A percentile compares a stretch with the other conserved stretches of the same genome.
Evolutionary conservation across 176 grass and related monocot species (phyloP).

Genomic region (Oryza longistaminata): DNA sequence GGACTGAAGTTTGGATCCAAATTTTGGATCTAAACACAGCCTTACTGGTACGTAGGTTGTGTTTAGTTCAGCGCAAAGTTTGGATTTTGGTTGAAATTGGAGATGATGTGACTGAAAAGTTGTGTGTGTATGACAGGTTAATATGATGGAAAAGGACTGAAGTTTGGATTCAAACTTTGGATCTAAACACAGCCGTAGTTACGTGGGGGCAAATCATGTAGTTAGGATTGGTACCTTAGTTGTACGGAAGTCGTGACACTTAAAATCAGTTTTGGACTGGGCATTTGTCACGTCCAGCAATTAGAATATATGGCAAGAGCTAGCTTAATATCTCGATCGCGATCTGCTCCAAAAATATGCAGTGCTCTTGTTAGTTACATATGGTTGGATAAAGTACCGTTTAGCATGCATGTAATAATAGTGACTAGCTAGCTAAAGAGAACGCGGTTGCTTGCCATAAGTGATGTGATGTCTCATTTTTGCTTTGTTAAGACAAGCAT

Average conservation of each 20-base stretch:
- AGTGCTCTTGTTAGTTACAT: neutral
- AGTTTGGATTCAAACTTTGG: no score
- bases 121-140: no score
- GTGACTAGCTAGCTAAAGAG: neutral
- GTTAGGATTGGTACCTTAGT: neutral
- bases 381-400: neutral
- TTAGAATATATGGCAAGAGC: neutral
- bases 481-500: neutral
- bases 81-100: no score
- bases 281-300: neutral
- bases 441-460: neutral
- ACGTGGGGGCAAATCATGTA: neutral
- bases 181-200: no score
- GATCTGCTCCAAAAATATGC: neutral
- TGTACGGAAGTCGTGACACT: neutral
- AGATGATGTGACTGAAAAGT: no score
- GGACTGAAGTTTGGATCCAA: no score
- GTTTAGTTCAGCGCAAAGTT: no score
- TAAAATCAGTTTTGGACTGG: neutral
- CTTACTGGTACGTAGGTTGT: no score
- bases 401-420: neutral
- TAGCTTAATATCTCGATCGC: neutral
- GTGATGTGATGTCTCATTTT: neutral
- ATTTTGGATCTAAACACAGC: no score
- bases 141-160: no score